Percentiles rank a stretch among this genome's conserved stretches.
phyloP scores from a whole-genome alignment of 2,329 filamentous ascomycete genomes.

The Fusarium pseudocircinatum region DNA sequence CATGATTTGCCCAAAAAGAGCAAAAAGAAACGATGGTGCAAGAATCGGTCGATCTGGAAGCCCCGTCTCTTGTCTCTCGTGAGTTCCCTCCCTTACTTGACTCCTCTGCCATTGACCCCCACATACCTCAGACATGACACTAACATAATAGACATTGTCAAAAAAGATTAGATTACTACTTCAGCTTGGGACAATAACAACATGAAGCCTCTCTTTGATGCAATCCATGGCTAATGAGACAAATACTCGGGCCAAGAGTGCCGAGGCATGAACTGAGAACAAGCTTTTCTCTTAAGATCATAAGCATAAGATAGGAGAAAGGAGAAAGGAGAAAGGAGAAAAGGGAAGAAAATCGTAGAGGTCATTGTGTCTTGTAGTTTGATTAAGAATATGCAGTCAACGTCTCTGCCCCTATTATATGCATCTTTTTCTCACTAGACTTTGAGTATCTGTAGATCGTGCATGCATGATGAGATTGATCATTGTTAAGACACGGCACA shows the following conservation, averaged over 20 bases:
- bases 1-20: background rate
- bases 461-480: background rate
- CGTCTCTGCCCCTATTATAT: background rate
- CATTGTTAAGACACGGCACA: conserved; percentile 3
- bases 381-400: background rate
- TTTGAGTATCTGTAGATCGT: background rate
- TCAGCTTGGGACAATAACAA: conserved; percentile 8
- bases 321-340: too few species aligned
- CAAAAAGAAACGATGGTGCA: background rate
- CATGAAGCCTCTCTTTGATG: conserved; percentile 14
- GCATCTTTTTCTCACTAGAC: background rate
- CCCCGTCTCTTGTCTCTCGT: background rate
- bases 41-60: conserved; percentile 26
- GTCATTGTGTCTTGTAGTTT: background rate
- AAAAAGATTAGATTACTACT: background rate
- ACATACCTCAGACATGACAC: background rate
- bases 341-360: background rate
- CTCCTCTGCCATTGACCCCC: conserved; percentile 1
- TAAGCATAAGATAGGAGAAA: background rate
- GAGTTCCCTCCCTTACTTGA: conserved; percentile 14
- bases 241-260: background rate
- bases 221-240: background rate
- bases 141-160: conserved; percentile 8
- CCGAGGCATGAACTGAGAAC: background rate
- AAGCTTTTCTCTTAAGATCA: background rate